Conservation (phyloP, 2,329 filamentous ascomycete genomes). For the Waltergamsia citrina region DNA sequence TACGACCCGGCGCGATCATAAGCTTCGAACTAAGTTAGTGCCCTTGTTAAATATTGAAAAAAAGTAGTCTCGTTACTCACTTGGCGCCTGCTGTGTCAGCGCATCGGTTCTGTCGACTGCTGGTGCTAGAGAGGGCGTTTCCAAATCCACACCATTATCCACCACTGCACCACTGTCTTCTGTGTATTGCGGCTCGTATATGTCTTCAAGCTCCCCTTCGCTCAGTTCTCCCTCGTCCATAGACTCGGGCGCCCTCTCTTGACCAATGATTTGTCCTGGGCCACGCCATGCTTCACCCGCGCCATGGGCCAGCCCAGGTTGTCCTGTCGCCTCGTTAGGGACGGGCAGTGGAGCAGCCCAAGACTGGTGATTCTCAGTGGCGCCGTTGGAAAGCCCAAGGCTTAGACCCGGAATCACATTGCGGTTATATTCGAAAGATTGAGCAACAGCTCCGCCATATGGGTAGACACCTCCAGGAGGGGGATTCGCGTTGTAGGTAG, state of each 20-base stretch:
- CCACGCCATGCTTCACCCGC: no score
- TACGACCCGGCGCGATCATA: slow-evolving; percentile 42
- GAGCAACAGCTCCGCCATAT: background rate
- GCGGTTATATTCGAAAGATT: slow-evolving; percentile 8
- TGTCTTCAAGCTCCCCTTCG: slow-evolving; percentile 54
- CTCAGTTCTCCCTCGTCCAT: slow-evolving; percentile 45
- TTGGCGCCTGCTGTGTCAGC: no score
- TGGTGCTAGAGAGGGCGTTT: no score
- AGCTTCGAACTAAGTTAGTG: no score
- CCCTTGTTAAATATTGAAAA: no score
- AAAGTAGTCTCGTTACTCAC: no score
- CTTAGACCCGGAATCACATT: slow-evolving; percentile 24
- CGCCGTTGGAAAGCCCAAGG: slow-evolving; percentile 13
- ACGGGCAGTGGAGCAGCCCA: no score
- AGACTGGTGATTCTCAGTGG: no score
- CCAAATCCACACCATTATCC: background rate
- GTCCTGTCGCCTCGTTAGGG: no score
- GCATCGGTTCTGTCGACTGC: no score
- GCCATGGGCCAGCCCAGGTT: no score
- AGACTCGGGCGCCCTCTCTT: background rate
- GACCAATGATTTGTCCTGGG: no score
- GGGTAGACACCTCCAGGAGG: background rate
- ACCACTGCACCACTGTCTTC: background rate
- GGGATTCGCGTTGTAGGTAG: background rate
- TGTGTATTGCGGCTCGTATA: slow-evolving; percentile 33